These are phyloP conservation scores for Amylostereum chailletii DNA, from an alignment of 1,284 basidiomycete genomes.

Conservation along the genomic window DNA sequence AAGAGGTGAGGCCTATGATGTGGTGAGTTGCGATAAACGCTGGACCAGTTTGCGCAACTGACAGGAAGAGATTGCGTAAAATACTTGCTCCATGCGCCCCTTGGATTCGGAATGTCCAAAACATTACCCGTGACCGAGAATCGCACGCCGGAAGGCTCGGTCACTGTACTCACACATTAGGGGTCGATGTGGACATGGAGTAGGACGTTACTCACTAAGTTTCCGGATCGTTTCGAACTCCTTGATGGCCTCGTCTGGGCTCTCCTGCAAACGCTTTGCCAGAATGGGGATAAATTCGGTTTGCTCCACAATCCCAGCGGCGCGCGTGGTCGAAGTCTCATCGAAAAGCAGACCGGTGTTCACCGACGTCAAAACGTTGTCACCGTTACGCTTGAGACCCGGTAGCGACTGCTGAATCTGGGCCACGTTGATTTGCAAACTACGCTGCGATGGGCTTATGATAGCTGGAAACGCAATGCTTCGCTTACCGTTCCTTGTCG, in stretches of 20 bases:
- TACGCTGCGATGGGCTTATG: conserved; percentile 21
- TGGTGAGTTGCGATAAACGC: neutral
- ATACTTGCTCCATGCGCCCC: conserved; percentile 64
- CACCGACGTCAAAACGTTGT: conserved; percentile 70
- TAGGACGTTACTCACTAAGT: conserved; percentile 40
- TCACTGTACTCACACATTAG: conserved; percentile 42
- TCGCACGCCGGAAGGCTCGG: conserved; percentile 72
- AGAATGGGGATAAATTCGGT: conserved; percentile 77
- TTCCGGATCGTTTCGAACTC: conserved; percentile 70
- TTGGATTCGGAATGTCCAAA: conserved; percentile 61
- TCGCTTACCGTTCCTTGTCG: conserved; percentile 67
- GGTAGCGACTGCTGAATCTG: conserved; percentile 93
- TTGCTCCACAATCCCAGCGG: conserved; percentile 67
- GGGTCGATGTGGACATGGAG: neutral
- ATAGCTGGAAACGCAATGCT: conserved; percentile 1
- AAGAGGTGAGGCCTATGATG: conserved; percentile 42
- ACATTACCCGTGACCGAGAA: conserved; percentile 89
- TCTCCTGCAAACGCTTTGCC: conserved; percentile 64
- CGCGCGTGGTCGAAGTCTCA: conserved; percentile 66
- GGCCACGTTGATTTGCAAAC: conserved; percentile 79
- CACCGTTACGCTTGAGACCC: conserved; percentile 87
- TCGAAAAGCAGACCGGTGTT: conserved; percentile 65
- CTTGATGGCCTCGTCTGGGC: conserved; percentile 63
- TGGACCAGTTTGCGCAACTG: conserved; percentile 17
- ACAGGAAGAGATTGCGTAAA: conserved; percentile 58